Percentiles rank a stretch among this genome's conserved stretches.
Evolutionary conservation across 2,329 filamentous ascomycete species (phyloP).

Genomic region (Venturia nashicola): DNA sequence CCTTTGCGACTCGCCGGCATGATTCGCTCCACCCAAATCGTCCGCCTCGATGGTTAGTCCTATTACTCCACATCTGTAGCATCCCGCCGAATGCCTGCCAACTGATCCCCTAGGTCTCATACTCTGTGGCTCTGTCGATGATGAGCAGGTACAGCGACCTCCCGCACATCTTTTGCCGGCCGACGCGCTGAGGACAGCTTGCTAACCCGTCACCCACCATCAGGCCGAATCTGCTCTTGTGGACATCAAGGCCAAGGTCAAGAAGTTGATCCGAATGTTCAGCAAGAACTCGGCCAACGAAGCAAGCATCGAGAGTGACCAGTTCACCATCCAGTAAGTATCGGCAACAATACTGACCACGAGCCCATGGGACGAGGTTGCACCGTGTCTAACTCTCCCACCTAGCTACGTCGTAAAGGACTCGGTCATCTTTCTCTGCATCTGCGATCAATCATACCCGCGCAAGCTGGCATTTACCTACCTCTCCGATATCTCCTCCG

Average conservation of each 20-base stretch:
- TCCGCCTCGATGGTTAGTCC: slow-evolving; percentile 69
- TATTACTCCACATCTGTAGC: not conserved
- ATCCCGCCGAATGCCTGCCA: slow-evolving; percentile 9
- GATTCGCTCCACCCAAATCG: slow-evolving; percentile 91
- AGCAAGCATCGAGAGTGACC: slow-evolving; percentile 78
- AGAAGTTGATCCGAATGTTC: slow-evolving; percentile 78
- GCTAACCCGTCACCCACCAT: not conserved
- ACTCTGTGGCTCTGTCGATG: slow-evolving; percentile 88
- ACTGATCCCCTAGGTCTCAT: slow-evolving; percentile 57
- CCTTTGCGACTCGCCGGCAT: slow-evolving; percentile 31
- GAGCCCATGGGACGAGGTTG: not conserved
- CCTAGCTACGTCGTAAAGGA: slow-evolving; percentile 70
- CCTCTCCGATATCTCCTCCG: slow-evolving; percentile 78
- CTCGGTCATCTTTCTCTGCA: slow-evolving; percentile 81
- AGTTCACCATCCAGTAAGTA: slow-evolving; percentile 73
- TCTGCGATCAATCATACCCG: slow-evolving; percentile 87
- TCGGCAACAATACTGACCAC: slow-evolving; percentile 13
- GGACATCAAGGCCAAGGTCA: slow-evolving; percentile 83
- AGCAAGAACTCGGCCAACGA: slow-evolving; percentile 82
- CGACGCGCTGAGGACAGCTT: slow-evolving; percentile 11
- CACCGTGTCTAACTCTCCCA: not conserved
- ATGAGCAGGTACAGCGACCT: slow-evolving; percentile 51
- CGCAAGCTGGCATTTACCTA: slow-evolving; percentile 98
- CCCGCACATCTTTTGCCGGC: slow-evolving; percentile 1
- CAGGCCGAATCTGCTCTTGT: slow-evolving; percentile 61